These are phyloP conservation scores for Citrullus amarus DNA, from an alignment of 306 rosid species.

Conservation along the genomic window DNA sequence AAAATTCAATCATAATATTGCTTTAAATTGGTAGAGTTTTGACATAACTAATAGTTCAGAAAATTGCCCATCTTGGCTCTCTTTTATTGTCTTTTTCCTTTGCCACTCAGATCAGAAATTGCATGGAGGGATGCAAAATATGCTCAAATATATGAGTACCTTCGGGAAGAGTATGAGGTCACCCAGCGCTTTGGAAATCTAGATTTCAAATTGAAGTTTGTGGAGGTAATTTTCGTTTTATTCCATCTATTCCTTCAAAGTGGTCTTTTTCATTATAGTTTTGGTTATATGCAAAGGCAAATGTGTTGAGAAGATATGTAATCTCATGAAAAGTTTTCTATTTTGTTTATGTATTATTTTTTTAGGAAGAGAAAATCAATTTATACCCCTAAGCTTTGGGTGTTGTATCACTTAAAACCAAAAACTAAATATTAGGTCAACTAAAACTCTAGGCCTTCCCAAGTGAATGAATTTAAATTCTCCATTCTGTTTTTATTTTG, in stretches of 20 bases:
- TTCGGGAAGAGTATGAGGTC: constrained; percentile 82
- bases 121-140: constrained; percentile 99
- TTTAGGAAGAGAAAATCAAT: too few species aligned
- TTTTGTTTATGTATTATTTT: background rate
- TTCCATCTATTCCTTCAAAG: background rate
- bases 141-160: constrained; percentile 98
- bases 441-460: too few species aligned
- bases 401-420: too few species aligned
- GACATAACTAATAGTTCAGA: background rate
- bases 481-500: too few species aligned
- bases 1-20: background rate
- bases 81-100: constrained; percentile 8
- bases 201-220: constrained; percentile 93
- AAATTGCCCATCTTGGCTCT: background rate
- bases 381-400: too few species aligned
- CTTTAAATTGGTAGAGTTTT: background rate
- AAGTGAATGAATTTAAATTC: too few species aligned
- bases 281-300: background rate
- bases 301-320: background rate
- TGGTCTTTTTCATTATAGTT: background rate
- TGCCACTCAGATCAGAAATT: constrained; percentile 69
- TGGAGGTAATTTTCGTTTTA: constrained; percentile 45
- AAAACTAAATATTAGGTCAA: too few species aligned
- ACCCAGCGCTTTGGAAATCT: constrained; percentile 93
- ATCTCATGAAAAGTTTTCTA: background rate